A percentile compares a stretch with the other conserved stretches of the same genome.
Conservation (phyloP, 371 early-diverging fungal genomes). For the Mucor lusitanicus region DNA sequence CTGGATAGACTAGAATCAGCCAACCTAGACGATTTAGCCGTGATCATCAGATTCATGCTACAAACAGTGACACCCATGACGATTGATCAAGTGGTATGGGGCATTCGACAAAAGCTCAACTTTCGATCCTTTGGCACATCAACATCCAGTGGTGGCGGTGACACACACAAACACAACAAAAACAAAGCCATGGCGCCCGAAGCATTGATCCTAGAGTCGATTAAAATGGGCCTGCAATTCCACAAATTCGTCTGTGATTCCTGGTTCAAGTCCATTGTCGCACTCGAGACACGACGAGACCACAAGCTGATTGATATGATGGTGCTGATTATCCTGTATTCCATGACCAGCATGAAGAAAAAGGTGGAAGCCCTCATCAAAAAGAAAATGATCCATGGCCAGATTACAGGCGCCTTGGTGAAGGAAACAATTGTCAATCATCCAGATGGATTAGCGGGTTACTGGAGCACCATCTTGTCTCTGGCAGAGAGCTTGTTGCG, state of each 20-base stretch:
- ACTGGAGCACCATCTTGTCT: conserved; percentile 62
- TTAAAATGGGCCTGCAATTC: conserved; percentile 67
- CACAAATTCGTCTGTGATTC: conserved; percentile 73
- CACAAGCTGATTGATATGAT: conserved; percentile 66
- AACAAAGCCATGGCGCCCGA: conserved; percentile 45
- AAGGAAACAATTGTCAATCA: conserved; percentile 57
- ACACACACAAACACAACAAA: not conserved
- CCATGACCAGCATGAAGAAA: conserved; percentile 64
- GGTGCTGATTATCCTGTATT: conserved; percentile 68
- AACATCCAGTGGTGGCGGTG: not conserved
- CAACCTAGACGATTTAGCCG: conserved; percentile 69
- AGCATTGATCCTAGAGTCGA: conserved; percentile 68
- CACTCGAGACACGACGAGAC: conserved; percentile 38
- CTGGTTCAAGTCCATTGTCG: conserved; percentile 68
- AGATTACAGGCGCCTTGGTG: conserved; percentile 50
- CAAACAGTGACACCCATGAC: conserved; percentile 61
- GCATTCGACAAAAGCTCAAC: conserved; percentile 59
- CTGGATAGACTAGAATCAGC: conserved; percentile 68
- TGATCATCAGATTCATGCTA: conserved; percentile 71
- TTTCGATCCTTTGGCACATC: conserved; percentile 52
- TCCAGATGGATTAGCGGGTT: conserved; percentile 53
- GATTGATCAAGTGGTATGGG: conserved; percentile 43
- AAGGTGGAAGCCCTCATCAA: conserved; percentile 63
- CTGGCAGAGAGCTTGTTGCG: conserved; percentile 67
- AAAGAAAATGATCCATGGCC: conserved; percentile 58